Evolutionary conservation across 2,329 filamentous ascomycete species (phyloP).

Genomic region (Cladorrhinum sp.): DNA sequence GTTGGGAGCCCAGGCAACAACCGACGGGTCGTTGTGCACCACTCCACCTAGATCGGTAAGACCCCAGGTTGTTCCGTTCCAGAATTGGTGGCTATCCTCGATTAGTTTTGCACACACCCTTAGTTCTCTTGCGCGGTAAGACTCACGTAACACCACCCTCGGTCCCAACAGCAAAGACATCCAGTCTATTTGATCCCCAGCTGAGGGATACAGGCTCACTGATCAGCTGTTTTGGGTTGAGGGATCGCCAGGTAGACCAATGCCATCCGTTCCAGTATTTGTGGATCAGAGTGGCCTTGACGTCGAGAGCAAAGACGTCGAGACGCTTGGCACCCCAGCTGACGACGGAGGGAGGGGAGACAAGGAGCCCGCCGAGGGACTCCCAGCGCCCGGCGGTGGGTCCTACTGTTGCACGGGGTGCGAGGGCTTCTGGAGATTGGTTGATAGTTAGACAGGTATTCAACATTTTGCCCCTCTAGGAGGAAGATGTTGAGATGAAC

Average conservation of each 20-base stretch:
- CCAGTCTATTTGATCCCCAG: constrained; percentile 3
- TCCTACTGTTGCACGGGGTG: constrained; percentile 3
- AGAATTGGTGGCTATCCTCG: background rate
- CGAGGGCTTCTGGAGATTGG: no score
- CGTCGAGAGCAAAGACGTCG: constrained; percentile 14
- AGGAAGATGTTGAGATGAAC: no score
- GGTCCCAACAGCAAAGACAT: constrained; percentile 9
- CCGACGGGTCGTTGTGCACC: background rate
- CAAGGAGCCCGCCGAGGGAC: constrained; percentile 15
- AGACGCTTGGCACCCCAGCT: constrained; percentile 13
- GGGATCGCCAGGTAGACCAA: constrained; percentile 12
- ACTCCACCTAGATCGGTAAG: background rate
- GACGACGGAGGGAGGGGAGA: constrained; percentile 11
- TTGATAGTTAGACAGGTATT: no score
- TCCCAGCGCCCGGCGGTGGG: constrained; percentile 15
- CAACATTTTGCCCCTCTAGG: no score
- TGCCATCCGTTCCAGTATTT: constrained; percentile 13
- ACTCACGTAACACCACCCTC: constrained; percentile 1
- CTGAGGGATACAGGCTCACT: constrained; percentile 8
- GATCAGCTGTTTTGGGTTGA: constrained; percentile 3
- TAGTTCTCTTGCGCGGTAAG: no score
- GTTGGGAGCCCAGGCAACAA: constrained; percentile 1
- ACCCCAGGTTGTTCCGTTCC: background rate
- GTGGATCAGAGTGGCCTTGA: constrained; percentile 11
- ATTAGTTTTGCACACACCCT: background rate